These are phyloP conservation scores for Oryza brachyantha DNA, from an alignment of 176 grass and related monocot species.

Conservation along the genomic window DNA sequence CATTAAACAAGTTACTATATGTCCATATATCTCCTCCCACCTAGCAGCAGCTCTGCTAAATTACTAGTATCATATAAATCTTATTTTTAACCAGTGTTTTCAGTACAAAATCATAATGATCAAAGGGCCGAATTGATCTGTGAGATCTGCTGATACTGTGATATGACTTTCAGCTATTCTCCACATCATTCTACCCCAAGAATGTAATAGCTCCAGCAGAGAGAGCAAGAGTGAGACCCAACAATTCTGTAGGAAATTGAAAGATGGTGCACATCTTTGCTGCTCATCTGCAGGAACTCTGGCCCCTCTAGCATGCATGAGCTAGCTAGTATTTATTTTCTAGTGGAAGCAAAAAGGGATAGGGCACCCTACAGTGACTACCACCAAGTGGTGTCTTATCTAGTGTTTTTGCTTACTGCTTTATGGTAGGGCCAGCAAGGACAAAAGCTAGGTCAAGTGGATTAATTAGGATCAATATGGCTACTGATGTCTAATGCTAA, in stretches of 20 bases:
- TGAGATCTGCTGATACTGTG: not conserved
- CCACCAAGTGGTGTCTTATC: slow-evolving; percentile 44
- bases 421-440: slow-evolving; percentile 40
- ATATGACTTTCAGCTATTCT: slow-evolving; percentile 2
- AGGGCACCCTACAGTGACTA: slow-evolving; percentile 37
- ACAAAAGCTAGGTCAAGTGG: slow-evolving; percentile 46
- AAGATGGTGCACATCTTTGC: slow-evolving; percentile 8
- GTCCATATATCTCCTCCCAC: not conserved
- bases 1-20: not conserved
- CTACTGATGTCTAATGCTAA: slow-evolving; percentile 37
- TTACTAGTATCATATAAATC: too few relatives aligned
- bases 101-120: not conserved
- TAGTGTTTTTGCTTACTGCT: slow-evolving; percentile 43
- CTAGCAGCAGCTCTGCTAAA: not conserved
- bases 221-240: not conserved
- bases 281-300: slow-evolving; percentile 2
- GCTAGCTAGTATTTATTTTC: slow-evolving; percentile 18
- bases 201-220: not conserved
- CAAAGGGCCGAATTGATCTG: not conserved
- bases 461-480: slow-evolving; percentile 50
- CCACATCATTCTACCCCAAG: not conserved
- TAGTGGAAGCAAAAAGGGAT: slow-evolving; percentile 37
- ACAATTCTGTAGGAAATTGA: slow-evolving; percentile 7
- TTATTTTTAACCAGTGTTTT: not conserved
- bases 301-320: not conserved